A percentile compares a stretch with the other conserved stretches of the same genome.
Evolutionary conservation across 495 filamentous ascomycete genomes (phyloP).

Genomic region (Lepraria neglecta): DNA sequence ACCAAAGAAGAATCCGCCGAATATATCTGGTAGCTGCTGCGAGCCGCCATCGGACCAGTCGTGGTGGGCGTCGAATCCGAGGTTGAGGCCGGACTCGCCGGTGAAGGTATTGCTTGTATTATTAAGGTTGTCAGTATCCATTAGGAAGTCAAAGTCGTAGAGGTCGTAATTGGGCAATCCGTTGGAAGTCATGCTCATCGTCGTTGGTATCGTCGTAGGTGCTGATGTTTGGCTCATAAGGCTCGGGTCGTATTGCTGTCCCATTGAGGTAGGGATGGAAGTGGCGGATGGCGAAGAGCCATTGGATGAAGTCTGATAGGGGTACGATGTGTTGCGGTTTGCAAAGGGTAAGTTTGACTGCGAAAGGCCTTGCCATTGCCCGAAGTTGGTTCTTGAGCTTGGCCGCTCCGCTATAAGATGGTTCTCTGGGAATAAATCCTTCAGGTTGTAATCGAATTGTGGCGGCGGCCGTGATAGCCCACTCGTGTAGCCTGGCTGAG

Average conservation of each 20-base stretch:
- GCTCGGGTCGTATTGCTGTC: slow-evolving; percentile 8
- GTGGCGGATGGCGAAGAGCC: slow-evolving; percentile 4
- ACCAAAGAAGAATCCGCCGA: slow-evolving; percentile 92
- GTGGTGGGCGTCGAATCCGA: slow-evolving; percentile 71
- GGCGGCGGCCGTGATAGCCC: slow-evolving; percentile 33
- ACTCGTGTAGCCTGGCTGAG: slow-evolving; percentile 16
- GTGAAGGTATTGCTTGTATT: slow-evolving; percentile 30
- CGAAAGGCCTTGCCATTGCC: slow-evolving; percentile 12
- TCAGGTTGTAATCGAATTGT: slow-evolving; percentile 60
- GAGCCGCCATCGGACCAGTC: slow-evolving; percentile 65
- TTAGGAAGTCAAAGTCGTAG: slow-evolving; percentile 30
- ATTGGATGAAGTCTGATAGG: neutral
- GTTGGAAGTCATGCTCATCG: slow-evolving; percentile 33
- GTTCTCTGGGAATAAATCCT: slow-evolving; percentile 44
- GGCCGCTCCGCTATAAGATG: slow-evolving; percentile 12
- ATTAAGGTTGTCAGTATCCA: slow-evolving; percentile 28
- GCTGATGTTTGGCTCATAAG: slow-evolving; percentile 3
- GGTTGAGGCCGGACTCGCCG: slow-evolving; percentile 51
- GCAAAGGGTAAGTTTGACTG: slow-evolving; percentile 24
- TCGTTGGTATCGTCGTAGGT: slow-evolving; percentile 1
- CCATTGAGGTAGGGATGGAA: neutral
- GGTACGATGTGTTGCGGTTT: neutral
- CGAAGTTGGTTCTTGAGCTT: slow-evolving; percentile 12
- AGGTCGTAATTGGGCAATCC: slow-evolving; percentile 30
- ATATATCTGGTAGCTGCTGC: slow-evolving; percentile 64